Evolutionary conservation across 1,284 basidiomycete species (phyloP).

Genomic region (Ceratobasidium sp.): DNA sequence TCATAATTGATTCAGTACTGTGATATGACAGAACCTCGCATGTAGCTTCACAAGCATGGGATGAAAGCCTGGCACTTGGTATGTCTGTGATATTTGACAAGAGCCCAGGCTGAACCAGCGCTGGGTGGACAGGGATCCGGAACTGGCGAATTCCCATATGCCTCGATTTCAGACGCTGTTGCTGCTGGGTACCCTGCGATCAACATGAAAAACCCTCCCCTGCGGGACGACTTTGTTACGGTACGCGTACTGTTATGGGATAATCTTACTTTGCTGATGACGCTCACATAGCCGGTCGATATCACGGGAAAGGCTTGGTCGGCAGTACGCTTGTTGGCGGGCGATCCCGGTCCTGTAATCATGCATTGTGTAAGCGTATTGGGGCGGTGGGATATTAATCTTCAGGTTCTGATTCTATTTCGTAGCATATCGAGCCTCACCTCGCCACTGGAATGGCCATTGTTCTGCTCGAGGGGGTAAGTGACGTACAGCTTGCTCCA

Average conservation of each 20-base stretch:
- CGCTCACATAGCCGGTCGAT: background rate
- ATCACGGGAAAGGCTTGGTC: slow-evolving; percentile 23
- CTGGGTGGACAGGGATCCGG: background rate
- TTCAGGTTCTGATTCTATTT: background rate
- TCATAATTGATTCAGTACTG: background rate
- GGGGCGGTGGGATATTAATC: background rate
- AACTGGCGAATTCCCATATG: slow-evolving; percentile 20
- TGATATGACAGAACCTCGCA: background rate
- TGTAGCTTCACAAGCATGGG: slow-evolving; percentile 9
- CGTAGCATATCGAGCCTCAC: slow-evolving; percentile 25
- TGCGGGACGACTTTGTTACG: slow-evolving; percentile 25
- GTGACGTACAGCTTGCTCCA: background rate
- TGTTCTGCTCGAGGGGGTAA: slow-evolving; percentile 24
- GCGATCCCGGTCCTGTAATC: slow-evolving; percentile 24
- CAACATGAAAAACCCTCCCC: slow-evolving; percentile 27
- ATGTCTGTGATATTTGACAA: background rate
- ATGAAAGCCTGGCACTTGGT: slow-evolving; percentile 15
- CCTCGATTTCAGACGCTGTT: slow-evolving; percentile 14
- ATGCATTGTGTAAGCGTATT: slow-evolving; percentile 9
- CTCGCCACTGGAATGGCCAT: slow-evolving; percentile 30
- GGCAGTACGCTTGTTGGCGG: slow-evolving; percentile 12
- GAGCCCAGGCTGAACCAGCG: background rate
- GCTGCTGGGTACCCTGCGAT: slow-evolving; percentile 11
- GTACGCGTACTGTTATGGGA: background rate
- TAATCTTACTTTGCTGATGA: background rate